phyloP scores from a whole-genome alignment of 495 filamentous ascomycete species.

The Astrothelium macrocarpum region DNA sequence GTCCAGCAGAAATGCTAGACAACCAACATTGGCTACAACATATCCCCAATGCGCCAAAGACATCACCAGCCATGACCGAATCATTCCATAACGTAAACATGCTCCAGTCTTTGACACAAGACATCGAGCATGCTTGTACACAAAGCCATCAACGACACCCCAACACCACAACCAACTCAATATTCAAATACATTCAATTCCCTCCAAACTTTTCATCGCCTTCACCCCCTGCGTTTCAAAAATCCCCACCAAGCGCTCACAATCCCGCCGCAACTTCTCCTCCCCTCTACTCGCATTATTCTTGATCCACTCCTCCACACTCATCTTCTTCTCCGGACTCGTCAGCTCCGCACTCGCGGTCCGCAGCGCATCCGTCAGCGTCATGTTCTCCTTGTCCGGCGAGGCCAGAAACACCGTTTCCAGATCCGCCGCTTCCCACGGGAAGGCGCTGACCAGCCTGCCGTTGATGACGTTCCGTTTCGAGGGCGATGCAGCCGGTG shows the following conservation, averaged over 20 bases:
- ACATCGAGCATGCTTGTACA: too few species aligned
- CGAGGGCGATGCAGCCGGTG: constrained; percentile 54
- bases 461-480: constrained; percentile 35
- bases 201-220: constrained; percentile 69
- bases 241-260: constrained; percentile 63
- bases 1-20: too few species aligned
- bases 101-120: too few species aligned
- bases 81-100: too few species aligned
- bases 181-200: constrained; percentile 41
- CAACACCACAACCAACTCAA: too few species aligned
- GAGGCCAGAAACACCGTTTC: constrained; percentile 47
- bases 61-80: too few species aligned
- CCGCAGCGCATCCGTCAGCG: constrained; percentile 40
- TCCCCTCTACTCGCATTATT: constrained; percentile 72
- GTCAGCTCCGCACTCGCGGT: constrained; percentile 42
- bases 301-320: constrained; percentile 83
- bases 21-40: too few species aligned
- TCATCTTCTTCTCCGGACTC: constrained; percentile 76
- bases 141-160: too few species aligned
- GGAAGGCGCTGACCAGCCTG: constrained; percentile 47
- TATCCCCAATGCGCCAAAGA: too few species aligned
- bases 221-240: constrained; percentile 76
- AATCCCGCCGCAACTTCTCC: constrained; percentile 64
- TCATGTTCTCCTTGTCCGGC: constrained; percentile 26
- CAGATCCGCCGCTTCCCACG: constrained; percentile 67